Conservation (phyloP, 371 early-diverging fungal species). For the Dichotomocladium elegans region DNA sequence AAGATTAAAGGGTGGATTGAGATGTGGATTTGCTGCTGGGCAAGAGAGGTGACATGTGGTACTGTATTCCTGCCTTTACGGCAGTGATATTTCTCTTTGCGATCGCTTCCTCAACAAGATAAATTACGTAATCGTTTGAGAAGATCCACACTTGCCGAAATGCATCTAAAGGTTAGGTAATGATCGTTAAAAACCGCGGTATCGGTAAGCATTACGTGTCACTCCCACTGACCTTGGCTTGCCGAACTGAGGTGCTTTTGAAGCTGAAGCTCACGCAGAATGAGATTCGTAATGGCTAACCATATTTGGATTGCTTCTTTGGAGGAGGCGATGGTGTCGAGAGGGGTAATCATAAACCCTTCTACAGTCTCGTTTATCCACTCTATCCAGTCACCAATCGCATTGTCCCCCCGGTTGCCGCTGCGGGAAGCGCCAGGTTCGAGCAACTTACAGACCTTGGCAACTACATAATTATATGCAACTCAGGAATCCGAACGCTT, state of each 20-base stretch:
- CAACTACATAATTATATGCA: too few relatives aligned
- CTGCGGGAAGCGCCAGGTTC: too few relatives aligned
- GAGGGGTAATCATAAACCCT: neutral
- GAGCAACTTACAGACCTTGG: too few relatives aligned
- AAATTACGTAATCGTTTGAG: conserved; percentile 1
- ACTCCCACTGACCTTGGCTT: neutral
- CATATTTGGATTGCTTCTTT: neutral
- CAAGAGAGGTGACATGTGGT: too few relatives aligned
- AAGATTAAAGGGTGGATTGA: too few relatives aligned
- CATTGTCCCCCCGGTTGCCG: neutral
- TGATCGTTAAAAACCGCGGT: neutral
- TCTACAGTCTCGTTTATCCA: neutral
- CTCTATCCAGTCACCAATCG: neutral
- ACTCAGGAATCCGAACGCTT: too few relatives aligned
- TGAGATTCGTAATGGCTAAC: neutral
- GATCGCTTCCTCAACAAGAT: neutral
- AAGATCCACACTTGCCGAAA: conserved; percentile 1
- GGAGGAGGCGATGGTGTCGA: neutral
- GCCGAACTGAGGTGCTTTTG: neutral
- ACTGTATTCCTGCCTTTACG: neutral
- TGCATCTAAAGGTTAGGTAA: neutral
- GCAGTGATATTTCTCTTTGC: conserved; percentile 1
- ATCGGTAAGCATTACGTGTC: neutral
- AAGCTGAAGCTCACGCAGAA: neutral
- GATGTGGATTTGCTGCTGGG: too few relatives aligned